Conservation (phyloP, 768 basidiomycete genomes). For the Leccinum disarticulatum region DNA sequence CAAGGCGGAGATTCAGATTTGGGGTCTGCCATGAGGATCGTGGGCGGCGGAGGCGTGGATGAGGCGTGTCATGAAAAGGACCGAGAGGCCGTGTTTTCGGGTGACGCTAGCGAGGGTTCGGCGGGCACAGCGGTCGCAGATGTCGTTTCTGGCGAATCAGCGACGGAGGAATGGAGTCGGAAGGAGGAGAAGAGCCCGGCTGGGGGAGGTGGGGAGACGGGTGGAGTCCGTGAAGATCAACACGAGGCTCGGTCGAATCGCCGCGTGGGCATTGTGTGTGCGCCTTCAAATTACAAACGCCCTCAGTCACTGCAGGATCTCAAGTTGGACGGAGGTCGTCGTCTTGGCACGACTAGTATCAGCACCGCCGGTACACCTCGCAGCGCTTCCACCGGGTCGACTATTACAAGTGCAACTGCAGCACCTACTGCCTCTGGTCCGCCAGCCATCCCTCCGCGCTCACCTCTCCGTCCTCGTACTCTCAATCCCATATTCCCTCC, state of each 20-base stretch:
- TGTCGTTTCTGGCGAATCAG: slow-evolving; percentile 10
- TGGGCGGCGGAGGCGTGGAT: slow-evolving; percentile 23
- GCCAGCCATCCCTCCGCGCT: slow-evolving; percentile 32
- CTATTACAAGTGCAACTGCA: background rate
- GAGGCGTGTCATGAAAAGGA: slow-evolving; percentile 21
- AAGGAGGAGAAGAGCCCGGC: slow-evolving; percentile 1
- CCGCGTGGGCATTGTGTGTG: slow-evolving; percentile 45
- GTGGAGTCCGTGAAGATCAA: slow-evolving; percentile 20
- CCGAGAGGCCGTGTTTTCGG: slow-evolving; percentile 23
- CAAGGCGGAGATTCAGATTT: slow-evolving; percentile 24
- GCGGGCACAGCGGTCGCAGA: slow-evolving; percentile 6
- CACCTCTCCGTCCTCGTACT: slow-evolving; percentile 34
- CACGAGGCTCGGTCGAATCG: slow-evolving; percentile 39
- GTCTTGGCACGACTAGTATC: slow-evolving; percentile 14
- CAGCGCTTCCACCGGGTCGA: slow-evolving; percentile 9
- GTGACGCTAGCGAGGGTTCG: slow-evolving; percentile 19
- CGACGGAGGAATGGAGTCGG: background rate
- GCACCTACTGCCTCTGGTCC: slow-evolving; percentile 6
- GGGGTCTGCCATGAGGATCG: slow-evolving; percentile 26
- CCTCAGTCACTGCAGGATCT: slow-evolving; percentile 31
- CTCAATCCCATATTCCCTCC: background rate
- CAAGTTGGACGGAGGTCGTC: slow-evolving; percentile 16
- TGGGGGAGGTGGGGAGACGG: slow-evolving; percentile 24
- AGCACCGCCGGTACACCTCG: slow-evolving; percentile 8
- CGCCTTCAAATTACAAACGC: slow-evolving; percentile 37